Evolutionary conservation across 164 flowering plant genomes (phyloP).

Genomic region (Amborella trichopoda): DNA sequence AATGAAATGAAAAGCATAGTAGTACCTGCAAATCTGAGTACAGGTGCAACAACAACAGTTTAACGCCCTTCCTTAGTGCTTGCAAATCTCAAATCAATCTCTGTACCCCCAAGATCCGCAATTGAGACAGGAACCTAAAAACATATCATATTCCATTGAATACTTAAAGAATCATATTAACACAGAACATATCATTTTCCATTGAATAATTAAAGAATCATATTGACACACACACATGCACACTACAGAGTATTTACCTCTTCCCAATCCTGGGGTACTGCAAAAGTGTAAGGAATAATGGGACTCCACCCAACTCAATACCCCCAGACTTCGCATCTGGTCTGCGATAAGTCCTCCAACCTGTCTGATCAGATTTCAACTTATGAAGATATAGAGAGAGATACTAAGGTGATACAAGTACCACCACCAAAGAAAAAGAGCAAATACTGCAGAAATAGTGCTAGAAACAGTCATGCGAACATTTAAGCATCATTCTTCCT

Average conservation of each 20-base stretch:
- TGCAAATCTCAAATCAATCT: constrained; percentile 87
- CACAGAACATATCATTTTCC: background rate
- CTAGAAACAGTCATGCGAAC: no score
- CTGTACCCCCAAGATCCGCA: constrained; percentile 95
- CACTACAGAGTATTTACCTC: constrained; percentile 41
- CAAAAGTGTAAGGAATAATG: constrained; percentile 70
- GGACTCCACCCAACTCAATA: constrained; percentile 99
- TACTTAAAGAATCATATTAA: background rate
- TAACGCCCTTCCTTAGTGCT: constrained; percentile 68
- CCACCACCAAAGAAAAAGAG: no score
- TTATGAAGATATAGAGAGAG: no score
- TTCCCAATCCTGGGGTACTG: constrained; percentile 77
- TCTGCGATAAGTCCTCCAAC: constrained; percentile 95
- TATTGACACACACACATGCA: background rate
- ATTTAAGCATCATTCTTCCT: no score
- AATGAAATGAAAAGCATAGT: background rate
- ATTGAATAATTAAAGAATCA: background rate
- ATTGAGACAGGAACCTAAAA: constrained; percentile 87
- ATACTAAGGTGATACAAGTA: no score
- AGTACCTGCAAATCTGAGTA: constrained; percentile 81
- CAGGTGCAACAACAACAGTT: constrained; percentile 87
- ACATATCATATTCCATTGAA: background rate
- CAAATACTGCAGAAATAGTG: no score
- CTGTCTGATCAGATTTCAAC: constrained; percentile 94
- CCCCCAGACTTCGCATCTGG: constrained; percentile 99